Evolutionary conservation across 176 grass and related monocot genomes (phyloP).

Genomic region (Triticum turgidum): DNA sequence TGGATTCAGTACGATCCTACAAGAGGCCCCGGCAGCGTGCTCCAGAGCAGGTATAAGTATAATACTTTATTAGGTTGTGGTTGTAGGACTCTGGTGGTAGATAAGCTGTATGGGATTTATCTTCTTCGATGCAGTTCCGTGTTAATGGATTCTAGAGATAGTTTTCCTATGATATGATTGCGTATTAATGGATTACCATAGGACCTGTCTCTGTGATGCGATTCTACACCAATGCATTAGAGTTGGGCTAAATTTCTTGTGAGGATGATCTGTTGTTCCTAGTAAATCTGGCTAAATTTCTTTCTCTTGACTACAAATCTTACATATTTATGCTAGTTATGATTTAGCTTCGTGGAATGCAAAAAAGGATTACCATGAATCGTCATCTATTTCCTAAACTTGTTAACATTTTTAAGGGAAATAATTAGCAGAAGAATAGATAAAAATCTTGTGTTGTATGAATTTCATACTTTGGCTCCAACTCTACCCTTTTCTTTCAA

Average conservation of each 20-base stretch:
- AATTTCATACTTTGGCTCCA: not conserved
- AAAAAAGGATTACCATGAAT: not conserved
- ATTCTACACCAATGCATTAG: not conserved
- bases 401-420: not conserved
- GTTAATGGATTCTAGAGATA: no score
- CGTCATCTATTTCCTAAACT: not conserved
- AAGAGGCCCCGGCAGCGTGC: no score
- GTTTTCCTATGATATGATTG: no score
- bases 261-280: not conserved
- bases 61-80: no score
- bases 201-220: not conserved
- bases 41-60: no score
- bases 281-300: not conserved
- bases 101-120: no score
- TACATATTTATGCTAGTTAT: not conserved
- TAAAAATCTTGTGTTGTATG: not conserved
- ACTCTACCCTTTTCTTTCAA: not conserved
- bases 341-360: not conserved
- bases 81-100: no score
- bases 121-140: no score
- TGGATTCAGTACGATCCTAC: no score
- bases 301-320: not conserved
- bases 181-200: no score
- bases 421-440: not conserved
- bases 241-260: not conserved